Evolutionary conservation across 805 yeast genomes (phyloP), one percentile per base, ranked within the genome.

Genomic region (Candida alai): DNA sequence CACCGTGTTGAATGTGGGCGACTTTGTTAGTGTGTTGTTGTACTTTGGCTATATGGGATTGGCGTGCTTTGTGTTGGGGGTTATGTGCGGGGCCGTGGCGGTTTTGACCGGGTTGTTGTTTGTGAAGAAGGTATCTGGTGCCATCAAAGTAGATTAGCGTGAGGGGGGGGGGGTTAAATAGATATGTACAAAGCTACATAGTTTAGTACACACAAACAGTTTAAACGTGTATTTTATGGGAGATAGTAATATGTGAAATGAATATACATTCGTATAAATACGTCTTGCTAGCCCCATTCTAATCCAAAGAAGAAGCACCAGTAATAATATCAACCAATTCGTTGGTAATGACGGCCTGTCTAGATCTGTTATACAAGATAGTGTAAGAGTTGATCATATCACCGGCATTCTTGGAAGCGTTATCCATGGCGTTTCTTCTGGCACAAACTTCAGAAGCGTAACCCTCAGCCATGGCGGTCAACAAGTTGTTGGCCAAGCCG

Each of bases 381-480:
- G 97, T 84, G 84, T 85, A 90, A 62, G 78, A 83, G 72, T 77
- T 80, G 63, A 93, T 93, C 97, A 93, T 93, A 57, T 93, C 98
- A 72, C 95, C 96, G 45, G 98, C 98, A 64, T 90, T 90, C 93
- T 93, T 90, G 52, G 97, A 88, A 45, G 98, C 98, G 61, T 93
- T 93, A 72, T 90, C 98, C 98, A 90, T 90, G 52, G 98, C 97
- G 64, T 87, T 90, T 80, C 98, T 89, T 81, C 98, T 89, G 42
- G 98, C 96, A 47, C 94, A 83, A 49, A 89, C 77, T 76, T 90
- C 98, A 40, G 97, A 85, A 43, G 97, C 97, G 68, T 90, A 89
- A 68, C 97, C 97, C 64, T 93, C 96, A 47, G 97, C 90, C 76
- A 89, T 76, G 42, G 96, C 97, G 56, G 89, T 70, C 63, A 83